phyloP scores from a whole-genome alignment of 176 grass and related monocot species.

The Triticum dicoccoides region DNA sequence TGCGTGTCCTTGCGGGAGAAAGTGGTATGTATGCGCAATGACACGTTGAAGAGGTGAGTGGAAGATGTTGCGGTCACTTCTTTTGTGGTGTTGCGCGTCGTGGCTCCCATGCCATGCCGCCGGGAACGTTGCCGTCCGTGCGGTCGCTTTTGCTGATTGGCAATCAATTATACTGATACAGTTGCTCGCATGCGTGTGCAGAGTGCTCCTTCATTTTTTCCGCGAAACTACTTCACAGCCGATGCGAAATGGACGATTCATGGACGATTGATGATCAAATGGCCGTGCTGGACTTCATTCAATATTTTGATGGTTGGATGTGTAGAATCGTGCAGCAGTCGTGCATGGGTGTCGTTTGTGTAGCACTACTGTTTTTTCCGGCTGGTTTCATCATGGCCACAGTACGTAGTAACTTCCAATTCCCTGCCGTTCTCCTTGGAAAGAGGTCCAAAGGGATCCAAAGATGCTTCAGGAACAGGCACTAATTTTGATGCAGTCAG shows the following conservation, averaged over 20 bases:
- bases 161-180: not conserved
- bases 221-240: too few species aligned
- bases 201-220: not conserved
- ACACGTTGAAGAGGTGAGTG: not conserved
- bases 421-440: not conserved
- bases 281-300: too few species aligned
- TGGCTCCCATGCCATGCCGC: slow-evolving; percentile 32
- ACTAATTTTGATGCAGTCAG: not conserved
- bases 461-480: not conserved
- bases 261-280: too few species aligned
- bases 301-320: too few species aligned
- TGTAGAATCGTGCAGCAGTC: too few species aligned
- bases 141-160: slow-evolving; percentile 40
- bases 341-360: too few species aligned
- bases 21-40: not conserved
- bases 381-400: not conserved
- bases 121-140: slow-evolving; percentile 17
- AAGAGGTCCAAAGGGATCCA: not conserved
- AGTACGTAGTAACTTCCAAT: not conserved
- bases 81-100: slow-evolving; percentile 29
- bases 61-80: not conserved
- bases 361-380: not conserved
- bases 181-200: slow-evolving; percentile 20
- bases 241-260: too few species aligned
- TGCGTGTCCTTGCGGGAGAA: not conserved